Percentiles rank a stretch among this genome's conserved stretches.
These are phyloP conservation scores for Colletotrichum tropicicola DNA, from an alignment of 2,329 filamentous ascomycete genomes.

Conservation along the genomic window DNA sequence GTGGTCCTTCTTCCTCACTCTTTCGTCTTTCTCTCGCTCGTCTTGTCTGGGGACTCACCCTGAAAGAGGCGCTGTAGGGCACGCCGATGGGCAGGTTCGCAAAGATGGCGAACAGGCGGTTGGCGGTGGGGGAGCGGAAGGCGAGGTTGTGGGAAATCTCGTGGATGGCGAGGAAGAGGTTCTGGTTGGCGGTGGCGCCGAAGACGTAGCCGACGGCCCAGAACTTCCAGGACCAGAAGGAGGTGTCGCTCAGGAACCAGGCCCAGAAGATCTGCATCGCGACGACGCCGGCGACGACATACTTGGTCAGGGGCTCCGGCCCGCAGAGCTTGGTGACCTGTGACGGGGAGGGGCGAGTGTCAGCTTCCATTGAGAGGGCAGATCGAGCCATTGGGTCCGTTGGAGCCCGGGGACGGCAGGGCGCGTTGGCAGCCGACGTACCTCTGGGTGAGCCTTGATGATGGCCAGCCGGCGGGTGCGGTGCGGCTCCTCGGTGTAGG, in stretches of 20 bases:
- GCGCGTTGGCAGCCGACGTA: too few species aligned
- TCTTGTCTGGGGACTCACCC: constrained; percentile 61
- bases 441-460: constrained; percentile 98
- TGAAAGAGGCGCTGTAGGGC: constrained; percentile 95
- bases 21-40: background rate
- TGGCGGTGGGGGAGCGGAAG: constrained; percentile 81
- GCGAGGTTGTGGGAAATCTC: constrained; percentile 98
- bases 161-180: constrained; percentile 97
- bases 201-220: constrained; percentile 89
- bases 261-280: constrained; percentile 81
- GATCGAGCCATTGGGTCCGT: too few species aligned
- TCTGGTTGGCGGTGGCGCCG: constrained; percentile 96
- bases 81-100: constrained; percentile 96
- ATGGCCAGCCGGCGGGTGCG: constrained; percentile 90
- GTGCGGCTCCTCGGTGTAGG: constrained; percentile 98
- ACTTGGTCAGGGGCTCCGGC: constrained; percentile 95
- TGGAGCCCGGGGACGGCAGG: too few species aligned
- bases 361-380: constrained; percentile 6
- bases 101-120: constrained; percentile 88
- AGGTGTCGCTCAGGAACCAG: constrained; percentile 77
- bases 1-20: background rate
- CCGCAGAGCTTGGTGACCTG: constrained; percentile 97
- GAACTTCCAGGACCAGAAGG: constrained; percentile 86
- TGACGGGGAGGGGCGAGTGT: background rate
- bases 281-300: constrained; percentile 86